A percentile compares a stretch with the other conserved stretches of the same genome.
phyloP scores from a whole-genome alignment of 2,329 filamentous ascomycete species.

The Pseudopithomyces maydicus region DNA sequence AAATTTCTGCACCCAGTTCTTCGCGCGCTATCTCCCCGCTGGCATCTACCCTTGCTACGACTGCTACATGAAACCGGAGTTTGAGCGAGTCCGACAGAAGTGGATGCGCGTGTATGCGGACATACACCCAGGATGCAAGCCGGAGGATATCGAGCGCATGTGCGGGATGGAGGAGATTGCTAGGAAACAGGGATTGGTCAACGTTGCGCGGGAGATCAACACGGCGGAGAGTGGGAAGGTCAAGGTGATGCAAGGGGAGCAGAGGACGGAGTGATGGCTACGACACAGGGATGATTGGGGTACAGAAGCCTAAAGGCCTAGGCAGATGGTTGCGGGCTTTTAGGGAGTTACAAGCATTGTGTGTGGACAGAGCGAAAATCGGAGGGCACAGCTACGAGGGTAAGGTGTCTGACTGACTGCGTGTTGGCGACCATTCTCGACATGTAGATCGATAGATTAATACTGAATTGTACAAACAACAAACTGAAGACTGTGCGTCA shows the following conservation, averaged over 20 bases:
- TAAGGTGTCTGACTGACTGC: no score
- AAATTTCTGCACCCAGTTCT: conserved; percentile 26
- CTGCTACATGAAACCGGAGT: conserved; percentile 30
- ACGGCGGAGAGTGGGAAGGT: not conserved
- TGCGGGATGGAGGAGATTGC: conserved; percentile 22
- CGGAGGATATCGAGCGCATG: conserved; percentile 23
- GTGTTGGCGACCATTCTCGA: no score
- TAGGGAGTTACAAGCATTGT: no score
- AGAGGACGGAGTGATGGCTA: not conserved
- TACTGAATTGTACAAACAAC: no score
- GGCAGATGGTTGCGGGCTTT: no score
- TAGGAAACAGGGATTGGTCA: conserved; percentile 19
- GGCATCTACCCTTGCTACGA: conserved; percentile 27
- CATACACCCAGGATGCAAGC: conserved; percentile 19
- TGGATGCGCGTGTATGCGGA: conserved; percentile 25
- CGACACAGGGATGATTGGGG: no score
- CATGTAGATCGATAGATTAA: no score
- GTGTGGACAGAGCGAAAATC: no score
- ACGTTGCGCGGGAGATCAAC: conserved; percentile 11
- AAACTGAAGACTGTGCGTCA: no score
- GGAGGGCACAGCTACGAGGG: no score
- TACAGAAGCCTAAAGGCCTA: no score
- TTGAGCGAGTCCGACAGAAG: conserved; percentile 7
- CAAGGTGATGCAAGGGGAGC: not conserved
- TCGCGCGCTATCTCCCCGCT: conserved; percentile 19